Conservation (phyloP, 2,329 filamentous ascomycete species). For the Trichophyton simii region DNA sequence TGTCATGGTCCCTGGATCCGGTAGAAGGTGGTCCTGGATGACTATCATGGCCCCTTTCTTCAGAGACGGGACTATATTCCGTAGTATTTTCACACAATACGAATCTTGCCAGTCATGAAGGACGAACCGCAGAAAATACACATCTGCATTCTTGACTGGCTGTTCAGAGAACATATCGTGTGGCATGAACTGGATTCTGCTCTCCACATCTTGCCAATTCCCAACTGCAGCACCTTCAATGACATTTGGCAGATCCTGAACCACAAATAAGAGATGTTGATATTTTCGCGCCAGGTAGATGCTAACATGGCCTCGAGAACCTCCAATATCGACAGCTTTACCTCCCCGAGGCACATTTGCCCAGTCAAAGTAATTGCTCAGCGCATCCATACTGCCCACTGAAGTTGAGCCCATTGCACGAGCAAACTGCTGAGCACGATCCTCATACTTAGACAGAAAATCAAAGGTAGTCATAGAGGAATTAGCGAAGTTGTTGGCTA, state of each 20-base stretch:
- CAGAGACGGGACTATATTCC: no score
- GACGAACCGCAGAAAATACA: constrained; percentile 13
- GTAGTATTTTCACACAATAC: no score
- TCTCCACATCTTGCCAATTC: not conserved
- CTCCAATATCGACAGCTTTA: not conserved
- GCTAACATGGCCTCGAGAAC: not conserved
- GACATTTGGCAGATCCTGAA: not conserved
- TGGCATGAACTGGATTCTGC: constrained; percentile 34
- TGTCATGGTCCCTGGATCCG: no score
- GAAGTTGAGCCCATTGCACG: no score
- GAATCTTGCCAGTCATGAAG: no score
- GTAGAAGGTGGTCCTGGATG: no score
- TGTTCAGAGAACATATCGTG: constrained; percentile 17
- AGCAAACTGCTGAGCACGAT: no score
- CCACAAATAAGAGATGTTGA: not conserved
- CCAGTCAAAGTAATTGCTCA: not conserved
- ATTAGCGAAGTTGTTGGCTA: no score
- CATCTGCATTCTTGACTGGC: no score
- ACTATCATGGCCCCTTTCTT: no score
- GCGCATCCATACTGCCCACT: not conserved
- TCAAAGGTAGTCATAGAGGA: no score
- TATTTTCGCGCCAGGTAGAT: not conserved
- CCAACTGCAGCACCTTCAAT: not conserved
- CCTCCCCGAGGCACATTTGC: not conserved
- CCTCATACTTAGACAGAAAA: no score